Evolutionary conservation across 495 filamentous ascomycete species (phyloP), one percentile per base, ranked within the genome.

Genomic region (Peziza echinospora): DNA sequence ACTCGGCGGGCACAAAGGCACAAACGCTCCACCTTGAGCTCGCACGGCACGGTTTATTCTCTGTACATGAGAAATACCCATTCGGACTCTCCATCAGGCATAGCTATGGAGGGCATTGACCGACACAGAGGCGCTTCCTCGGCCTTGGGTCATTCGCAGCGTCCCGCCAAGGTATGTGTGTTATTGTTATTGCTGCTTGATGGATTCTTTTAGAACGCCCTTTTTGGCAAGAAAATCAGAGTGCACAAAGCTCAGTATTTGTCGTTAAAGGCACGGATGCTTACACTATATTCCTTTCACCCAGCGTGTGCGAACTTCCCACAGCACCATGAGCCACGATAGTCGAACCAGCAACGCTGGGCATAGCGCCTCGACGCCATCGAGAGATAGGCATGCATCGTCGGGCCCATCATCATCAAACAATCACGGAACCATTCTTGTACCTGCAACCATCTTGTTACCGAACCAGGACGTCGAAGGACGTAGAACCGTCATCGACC

Each of bases 401-500:
- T 43, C 5, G 41, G 26, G 22, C 53, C 9, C 41, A 43, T 19
- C 41, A 51, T 17, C 47, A 51, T 10, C 42, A 52, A 7, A 34
- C 17, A 7, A 17, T 19, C 24, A 37, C 44, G 48, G 13, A 47
- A 3, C 47, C 53, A 0, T 55, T 48, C 13, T 34, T 45, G 13
- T 52, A 51, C 21, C 54, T 0, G 26, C 17, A 25, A 24, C 19
- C 13, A 25, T 22, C 7, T 8, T 28, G 3, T 25, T 26, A 10
- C 22, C 41, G 21, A 19, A 11, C 41, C 41, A 21, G 21, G 41
- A 43, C 21, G 11, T 13, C 41, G 13, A 43, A 24, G 13, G 10
- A 5, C 16, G 41, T 11, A 50, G 54, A 46, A 58, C 60, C 17
- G 46, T 65, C 24, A 65, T 65, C 44, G 63, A 65, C 47, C 55